A percentile compares a stretch with the other conserved stretches of the same genome.
Evolutionary conservation across 2,329 filamentous ascomycete species (phyloP).

Genomic region (Aspergillus sp.): DNA sequence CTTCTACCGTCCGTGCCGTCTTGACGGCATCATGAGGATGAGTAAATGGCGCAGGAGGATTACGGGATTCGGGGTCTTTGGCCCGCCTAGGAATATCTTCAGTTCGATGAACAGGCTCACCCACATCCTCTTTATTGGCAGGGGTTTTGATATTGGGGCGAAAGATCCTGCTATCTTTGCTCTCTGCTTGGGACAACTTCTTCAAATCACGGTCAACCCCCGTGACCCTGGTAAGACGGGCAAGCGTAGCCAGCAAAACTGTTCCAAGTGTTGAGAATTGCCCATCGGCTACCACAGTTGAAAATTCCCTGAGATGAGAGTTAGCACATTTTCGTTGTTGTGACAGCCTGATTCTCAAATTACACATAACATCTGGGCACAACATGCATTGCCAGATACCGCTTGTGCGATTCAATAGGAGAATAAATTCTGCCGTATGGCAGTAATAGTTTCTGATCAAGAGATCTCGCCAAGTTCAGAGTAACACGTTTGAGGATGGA

Average conservation of each 20-base stretch:
- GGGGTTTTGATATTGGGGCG: neutral
- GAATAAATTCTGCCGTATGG: conserved; percentile 1
- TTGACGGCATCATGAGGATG: conserved; percentile 4
- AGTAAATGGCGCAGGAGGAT: neutral
- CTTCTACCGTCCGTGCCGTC: conserved; percentile 5
- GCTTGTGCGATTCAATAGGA: conserved; percentile 20
- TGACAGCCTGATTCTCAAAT: conserved; percentile 9
- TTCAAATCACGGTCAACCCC: conserved; percentile 24
- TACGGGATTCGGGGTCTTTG: neutral
- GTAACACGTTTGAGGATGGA: conserved; percentile 63
- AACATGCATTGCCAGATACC: conserved; percentile 25
- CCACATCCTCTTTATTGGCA: conserved; percentile 15
- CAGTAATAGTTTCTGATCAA: conserved; percentile 26
- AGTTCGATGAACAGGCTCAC: conserved; percentile 17
- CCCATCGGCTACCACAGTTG: conserved; percentile 62
- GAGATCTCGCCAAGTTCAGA: conserved; percentile 45
- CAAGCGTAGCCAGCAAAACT: conserved; percentile 59
- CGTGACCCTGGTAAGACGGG: conserved; percentile 46
- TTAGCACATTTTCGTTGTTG: conserved; percentile 4
- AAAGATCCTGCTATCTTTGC: neutral
- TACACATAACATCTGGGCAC: conserved; percentile 39
- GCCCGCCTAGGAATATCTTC: conserved; percentile 1
- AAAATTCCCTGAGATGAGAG: conserved; percentile 45
- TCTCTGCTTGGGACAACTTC: neutral
- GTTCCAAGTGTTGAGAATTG: conserved; percentile 68